Evolutionary conservation across 768 basidiomycete genomes (phyloP).

Genomic region (Mycena metata): DNA sequence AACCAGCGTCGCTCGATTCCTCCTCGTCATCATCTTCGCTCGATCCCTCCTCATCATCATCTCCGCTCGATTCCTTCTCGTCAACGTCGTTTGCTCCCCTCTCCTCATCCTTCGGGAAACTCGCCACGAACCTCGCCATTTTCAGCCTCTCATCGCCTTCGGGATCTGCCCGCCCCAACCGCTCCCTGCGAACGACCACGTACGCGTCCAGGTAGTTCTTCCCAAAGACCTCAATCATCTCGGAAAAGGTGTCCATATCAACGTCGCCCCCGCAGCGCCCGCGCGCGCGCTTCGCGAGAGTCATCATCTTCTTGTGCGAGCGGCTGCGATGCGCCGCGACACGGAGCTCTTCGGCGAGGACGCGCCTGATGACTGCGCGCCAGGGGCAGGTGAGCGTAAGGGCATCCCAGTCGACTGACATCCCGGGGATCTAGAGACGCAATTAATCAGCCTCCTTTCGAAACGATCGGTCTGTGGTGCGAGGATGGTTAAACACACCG

Average conservation of each 20-base stretch:
- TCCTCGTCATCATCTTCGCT: too few relatives aligned
- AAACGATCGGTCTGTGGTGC: too few relatives aligned
- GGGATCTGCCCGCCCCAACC: constrained; percentile 15
- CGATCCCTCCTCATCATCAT: too few relatives aligned
- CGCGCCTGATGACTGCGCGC: constrained; percentile 26
- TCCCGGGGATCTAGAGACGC: constrained; percentile 8
- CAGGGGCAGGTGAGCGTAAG: constrained; percentile 30
- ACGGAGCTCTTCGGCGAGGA: constrained; percentile 33
- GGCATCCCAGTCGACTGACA: constrained; percentile 31
- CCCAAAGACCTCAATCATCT: not conserved
- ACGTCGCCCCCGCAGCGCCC: not conserved
- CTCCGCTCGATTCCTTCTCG: too few relatives aligned
- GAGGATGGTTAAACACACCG: too few relatives aligned
- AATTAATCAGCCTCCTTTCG: too few relatives aligned
- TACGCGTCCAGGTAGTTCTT: constrained; percentile 7
- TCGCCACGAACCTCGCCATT: not conserved
- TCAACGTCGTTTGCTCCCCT: too few relatives aligned
- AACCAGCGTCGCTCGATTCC: too few relatives aligned
- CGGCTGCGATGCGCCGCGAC: constrained; percentile 16
- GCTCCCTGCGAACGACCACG: constrained; percentile 17
- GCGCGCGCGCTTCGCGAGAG: constrained; percentile 17
- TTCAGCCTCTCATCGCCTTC: constrained; percentile 26
- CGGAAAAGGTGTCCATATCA: not conserved
- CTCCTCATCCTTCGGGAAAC: too few relatives aligned
- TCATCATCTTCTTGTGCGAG: constrained; percentile 11